These are phyloP conservation scores for Penicillium sp. DNA, from an alignment of 2,329 filamentous ascomycete species.

Conservation along the genomic window DNA sequence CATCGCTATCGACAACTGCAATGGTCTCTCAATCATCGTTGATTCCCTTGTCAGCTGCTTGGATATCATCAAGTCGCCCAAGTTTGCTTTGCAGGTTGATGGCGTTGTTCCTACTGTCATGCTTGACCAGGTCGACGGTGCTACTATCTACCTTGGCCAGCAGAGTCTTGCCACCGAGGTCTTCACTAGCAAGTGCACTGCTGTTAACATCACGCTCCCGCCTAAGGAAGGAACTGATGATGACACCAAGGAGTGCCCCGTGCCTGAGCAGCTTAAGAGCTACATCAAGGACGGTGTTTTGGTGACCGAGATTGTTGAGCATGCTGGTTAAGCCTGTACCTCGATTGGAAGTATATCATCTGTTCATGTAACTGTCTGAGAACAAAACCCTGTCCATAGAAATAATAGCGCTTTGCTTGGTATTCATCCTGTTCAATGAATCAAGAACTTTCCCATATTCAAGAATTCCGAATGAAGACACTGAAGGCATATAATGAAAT, in stretches of 20 bases:
- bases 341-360: background rate
- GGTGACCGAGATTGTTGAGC: conserved; percentile 92
- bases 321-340: conserved; percentile 64
- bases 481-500: no score
- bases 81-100: conserved; percentile 91
- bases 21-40: conserved; percentile 78
- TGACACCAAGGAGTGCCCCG: conserved; percentile 82
- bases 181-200: conserved; percentile 83
- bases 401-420: conserved; percentile 1
- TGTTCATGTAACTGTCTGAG: background rate
- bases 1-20: conserved; percentile 91
- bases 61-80: conserved; percentile 92
- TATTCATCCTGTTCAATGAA: background rate
- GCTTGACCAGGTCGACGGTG: conserved; percentile 90
- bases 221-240: conserved; percentile 65
- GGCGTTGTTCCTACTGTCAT: conserved; percentile 83
- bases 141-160: conserved; percentile 80
- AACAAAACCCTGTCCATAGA: background rate
- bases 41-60: conserved; percentile 88
- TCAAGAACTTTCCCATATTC: background rate
- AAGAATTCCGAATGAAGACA: background rate
- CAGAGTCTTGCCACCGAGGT: conserved; percentile 77
- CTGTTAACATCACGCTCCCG: conserved; percentile 82
- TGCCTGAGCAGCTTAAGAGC: conserved; percentile 88
- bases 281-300: conserved; percentile 74